Base-by-base conservation (phyloP, 441 rosid genomes). In the Erodium moschatum region DNA sequence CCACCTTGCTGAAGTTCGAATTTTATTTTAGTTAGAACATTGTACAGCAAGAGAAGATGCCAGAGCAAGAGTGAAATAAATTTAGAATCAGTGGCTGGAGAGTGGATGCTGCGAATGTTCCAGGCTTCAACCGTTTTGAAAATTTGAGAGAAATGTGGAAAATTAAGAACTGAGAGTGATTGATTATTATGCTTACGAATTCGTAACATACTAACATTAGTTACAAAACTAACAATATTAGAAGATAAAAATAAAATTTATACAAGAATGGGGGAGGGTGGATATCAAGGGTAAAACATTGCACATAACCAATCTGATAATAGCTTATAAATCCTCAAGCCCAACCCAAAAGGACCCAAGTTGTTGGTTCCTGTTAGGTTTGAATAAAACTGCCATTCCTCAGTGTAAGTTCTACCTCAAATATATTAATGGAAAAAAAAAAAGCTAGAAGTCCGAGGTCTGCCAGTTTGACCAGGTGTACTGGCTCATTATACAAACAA, bases 381-480 rank as follows among this genome's bases (percentile, higher is more conserved):
- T 10, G 50, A 1, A 10, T 44, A 12, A 44, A 10, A 44, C 11
- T 12, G 50, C n/a, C 46, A 10, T 44, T 10, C 50, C 50, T 44
- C 12, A 10, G 50, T 11, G 35, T 24, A 21, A 61, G 64, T 15
- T 21, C 64, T 24, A 11, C 64, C 64, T 27, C 29, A 62, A 62
- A 27, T n/a, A 48, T 35, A 56, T 68, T 10, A 66, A 64, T 24
- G 54, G 2, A 70, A 11, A 38, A 38, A 64, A 11, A 44, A 38
- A 64, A 11, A 44, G 68, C 15, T 7, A 50, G 42, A 64, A 52
- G 35, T 70, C 5, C 1, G 42, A 38, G 42, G 42, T 7, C 42
- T 46, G 67, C 68, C 71, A 16, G 61, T 50, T 75, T 70, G 10
- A 67, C 73, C 35, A 68, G 64, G 65, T 31, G n/a, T n/a, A n/a